phyloP scores from a whole-genome alignment of 176 grass and related monocot species.

The Otatea glauca region DNA sequence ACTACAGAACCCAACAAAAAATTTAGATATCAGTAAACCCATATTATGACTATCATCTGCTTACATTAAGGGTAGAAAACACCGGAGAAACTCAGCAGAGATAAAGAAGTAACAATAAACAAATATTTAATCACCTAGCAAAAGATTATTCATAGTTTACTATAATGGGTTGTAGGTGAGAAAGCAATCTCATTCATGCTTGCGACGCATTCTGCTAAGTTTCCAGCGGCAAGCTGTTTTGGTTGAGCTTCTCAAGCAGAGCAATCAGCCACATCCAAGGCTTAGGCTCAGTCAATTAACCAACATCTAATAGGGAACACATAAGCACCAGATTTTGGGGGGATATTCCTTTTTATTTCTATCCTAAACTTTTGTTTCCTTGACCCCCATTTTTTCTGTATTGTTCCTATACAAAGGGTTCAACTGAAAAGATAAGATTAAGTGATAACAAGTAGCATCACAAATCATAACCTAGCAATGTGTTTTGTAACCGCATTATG shows the following conservation, averaged over 20 bases:
- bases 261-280: not conserved
- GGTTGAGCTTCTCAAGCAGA: slow-evolving; percentile 7
- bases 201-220: no score
- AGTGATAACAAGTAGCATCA: not conserved
- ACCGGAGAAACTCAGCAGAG: no score
- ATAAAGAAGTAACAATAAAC: no score
- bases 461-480: not conserved
- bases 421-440: not conserved
- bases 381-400: not conserved
- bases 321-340: not conserved
- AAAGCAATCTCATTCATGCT: no score
- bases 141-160: no score
- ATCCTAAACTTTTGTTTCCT: not conserved
- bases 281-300: slow-evolving; percentile 22
- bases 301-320: not conserved
- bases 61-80: no score
- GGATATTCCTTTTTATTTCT: not conserved
- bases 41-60: no score
- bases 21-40: no score
- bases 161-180: no score
- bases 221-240: no score
- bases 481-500: not conserved
- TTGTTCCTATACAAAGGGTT: not conserved
- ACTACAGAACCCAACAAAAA: no score
- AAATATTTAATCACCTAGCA: no score